Evolutionary conservation across 2,329 filamentous ascomycete species (phyloP).

Genomic region (Pezicula neosporulosa): DNA sequence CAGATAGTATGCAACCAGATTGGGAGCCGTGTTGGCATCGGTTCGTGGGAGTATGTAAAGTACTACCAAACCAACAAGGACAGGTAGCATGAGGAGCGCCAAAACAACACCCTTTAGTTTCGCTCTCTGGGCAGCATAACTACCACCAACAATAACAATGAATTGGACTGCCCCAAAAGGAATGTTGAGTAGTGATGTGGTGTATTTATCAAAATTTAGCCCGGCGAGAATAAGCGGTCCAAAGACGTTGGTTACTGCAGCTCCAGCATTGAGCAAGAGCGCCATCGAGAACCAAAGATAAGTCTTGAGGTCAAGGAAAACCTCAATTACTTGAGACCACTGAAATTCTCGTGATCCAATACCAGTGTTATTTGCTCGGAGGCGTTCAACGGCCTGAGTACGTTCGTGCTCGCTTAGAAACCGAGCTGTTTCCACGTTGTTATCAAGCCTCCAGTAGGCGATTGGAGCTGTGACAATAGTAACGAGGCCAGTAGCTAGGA

Average conservation of each 20-base stretch:
- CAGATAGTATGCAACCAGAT: constrained; percentile 62
- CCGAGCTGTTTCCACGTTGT: constrained; percentile 45
- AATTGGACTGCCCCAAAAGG: constrained; percentile 63
- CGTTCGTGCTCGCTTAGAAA: constrained; percentile 64
- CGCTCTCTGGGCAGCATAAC: constrained; percentile 54
- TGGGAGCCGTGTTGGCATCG: constrained; percentile 34
- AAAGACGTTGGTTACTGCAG: constrained; percentile 60
- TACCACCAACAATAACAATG: constrained; percentile 53
- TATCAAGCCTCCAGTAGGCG: constrained; percentile 57
- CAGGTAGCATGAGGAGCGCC: constrained; percentile 50
- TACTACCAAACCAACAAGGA: constrained; percentile 56
- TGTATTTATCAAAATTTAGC: constrained; percentile 55
- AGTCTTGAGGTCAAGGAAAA: constrained; percentile 44
- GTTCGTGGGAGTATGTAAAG: constrained; percentile 49
- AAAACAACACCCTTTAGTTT: constrained; percentile 55
- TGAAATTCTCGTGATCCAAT: constrained; percentile 70
- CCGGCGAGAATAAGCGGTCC: constrained; percentile 60
- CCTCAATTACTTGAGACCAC: constrained; percentile 57
- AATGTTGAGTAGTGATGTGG: constrained; percentile 60
- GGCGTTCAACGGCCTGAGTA: constrained; percentile 64
- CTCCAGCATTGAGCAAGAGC: constrained; percentile 59
- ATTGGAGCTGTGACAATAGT: constrained; percentile 56
- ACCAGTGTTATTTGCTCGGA: constrained; percentile 72
- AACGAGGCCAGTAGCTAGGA: constrained; percentile 59
- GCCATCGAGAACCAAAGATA: constrained; percentile 59